phyloP scores from a whole-genome alignment of 345 rosid species.

The Salix exigua region DNA sequence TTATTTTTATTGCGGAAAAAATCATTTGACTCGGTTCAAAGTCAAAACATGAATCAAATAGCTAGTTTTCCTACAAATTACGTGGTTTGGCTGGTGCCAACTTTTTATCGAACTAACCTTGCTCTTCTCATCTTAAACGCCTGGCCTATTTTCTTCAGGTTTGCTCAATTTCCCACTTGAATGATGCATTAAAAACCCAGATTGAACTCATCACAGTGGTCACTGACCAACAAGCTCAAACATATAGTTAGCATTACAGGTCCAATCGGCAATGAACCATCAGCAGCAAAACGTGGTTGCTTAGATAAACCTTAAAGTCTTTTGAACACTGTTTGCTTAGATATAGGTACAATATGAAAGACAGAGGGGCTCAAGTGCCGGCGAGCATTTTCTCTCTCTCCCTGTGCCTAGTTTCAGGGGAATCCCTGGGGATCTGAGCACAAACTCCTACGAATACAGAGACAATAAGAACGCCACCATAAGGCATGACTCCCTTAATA shows the following conservation, averaged over 20 bases:
- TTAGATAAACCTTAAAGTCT: too few relatives aligned
- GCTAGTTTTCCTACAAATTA: too few relatives aligned
- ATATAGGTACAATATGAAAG: background rate
- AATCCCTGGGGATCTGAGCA: background rate
- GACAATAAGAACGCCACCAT: background rate
- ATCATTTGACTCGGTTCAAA: too few relatives aligned
- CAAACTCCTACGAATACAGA: background rate
- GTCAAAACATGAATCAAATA: too few relatives aligned
- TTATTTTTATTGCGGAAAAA: too few relatives aligned
- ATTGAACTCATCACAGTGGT: background rate
- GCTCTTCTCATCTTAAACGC: background rate
- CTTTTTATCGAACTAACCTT: background rate
- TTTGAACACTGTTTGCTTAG: background rate
- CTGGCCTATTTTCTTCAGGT: background rate
- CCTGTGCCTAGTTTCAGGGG: background rate
- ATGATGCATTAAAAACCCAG: background rate
- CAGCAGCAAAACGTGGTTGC: too few relatives aligned
- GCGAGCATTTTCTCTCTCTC: background rate
- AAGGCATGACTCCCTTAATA: background rate
- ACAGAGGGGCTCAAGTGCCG: background rate
- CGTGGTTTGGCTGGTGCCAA: background rate
- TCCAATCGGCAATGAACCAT: too few relatives aligned
- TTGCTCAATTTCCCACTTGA: background rate
- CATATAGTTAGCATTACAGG: background rate
- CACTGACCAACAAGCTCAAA: background rate